Conservation (phyloP, 1,284 basidiomycete species). For the Rhizoctonia solani region DNA sequence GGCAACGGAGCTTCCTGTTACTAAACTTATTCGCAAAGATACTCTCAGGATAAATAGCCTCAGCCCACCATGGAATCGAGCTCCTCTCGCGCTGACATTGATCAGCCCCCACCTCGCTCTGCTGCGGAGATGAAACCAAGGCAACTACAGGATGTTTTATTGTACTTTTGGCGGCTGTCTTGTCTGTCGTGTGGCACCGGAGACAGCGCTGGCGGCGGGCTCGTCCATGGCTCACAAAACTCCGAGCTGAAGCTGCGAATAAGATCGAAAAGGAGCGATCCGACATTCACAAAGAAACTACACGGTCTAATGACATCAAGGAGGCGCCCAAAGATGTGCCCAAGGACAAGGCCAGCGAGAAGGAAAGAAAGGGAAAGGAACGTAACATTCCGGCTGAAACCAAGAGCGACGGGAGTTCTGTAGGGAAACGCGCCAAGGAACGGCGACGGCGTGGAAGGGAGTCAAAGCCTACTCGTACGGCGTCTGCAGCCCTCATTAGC, state of each 20-base stretch:
- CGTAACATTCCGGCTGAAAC: background rate
- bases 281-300: background rate
- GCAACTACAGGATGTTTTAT: background rate
- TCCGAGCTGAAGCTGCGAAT: conserved; percentile 17
- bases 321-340: too few relatives aligned
- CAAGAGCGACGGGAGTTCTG: conserved; percentile 12
- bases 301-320: too few relatives aligned
- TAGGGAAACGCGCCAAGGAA: conserved; percentile 21
- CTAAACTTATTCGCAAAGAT: background rate
- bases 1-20: conserved; percentile 12
- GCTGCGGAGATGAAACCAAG: background rate
- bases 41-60: too few relatives aligned
- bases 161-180: background rate
- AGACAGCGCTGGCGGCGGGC: conserved; percentile 23
- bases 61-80: too few relatives aligned
- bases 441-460: conserved; percentile 23
- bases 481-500: background rate
- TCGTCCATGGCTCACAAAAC: conserved; percentile 21
- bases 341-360: background rate
- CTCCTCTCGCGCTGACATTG: too few relatives aligned
- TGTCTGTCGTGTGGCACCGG: conserved; percentile 25
- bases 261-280: conserved; percentile 23
- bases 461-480: background rate
- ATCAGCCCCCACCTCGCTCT: too few relatives aligned
- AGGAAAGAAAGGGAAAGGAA: background rate